A percentile compares a stretch with the other conserved stretches of the same genome.
These are phyloP conservation scores for Malus hybrid DNA, from an alignment of 331 rosid genomes.

Conservation along the genomic window DNA sequence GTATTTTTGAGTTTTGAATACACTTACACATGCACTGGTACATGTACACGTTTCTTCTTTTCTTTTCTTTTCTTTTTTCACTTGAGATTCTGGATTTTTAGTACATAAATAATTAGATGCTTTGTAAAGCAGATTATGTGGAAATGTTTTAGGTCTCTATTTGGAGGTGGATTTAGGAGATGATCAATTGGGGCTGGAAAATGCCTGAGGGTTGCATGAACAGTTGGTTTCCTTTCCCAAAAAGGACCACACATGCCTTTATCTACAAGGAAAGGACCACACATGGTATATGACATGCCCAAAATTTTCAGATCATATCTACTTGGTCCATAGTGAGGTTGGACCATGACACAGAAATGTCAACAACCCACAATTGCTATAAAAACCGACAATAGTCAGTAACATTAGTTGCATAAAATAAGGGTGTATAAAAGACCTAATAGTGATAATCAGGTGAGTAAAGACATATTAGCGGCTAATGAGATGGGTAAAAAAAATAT, in stretches of 20 bases:
- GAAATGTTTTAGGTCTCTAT: background rate
- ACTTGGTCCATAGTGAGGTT: background rate
- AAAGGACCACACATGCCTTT: background rate
- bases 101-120: background rate
- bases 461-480: background rate
- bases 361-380: background rate
- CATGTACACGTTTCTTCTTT: background rate
- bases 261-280: background rate
- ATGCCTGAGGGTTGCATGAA: background rate
- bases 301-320: background rate
- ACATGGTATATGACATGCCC: background rate
- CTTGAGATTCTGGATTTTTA: background rate
- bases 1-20: background rate
- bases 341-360: background rate
- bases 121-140: background rate
- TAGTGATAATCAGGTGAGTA: background rate
- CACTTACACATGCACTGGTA: constrained; percentile 6
- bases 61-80: background rate
- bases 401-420: background rate
- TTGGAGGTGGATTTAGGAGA: background rate
- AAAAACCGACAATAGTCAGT: background rate
- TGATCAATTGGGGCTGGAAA: background rate
- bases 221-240: background rate
- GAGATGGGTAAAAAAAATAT: background rate
- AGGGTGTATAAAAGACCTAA: too few relatives aligned